Base-by-base conservation (phyloP, 768 basidiomycete genomes). In the Phylloporus sp. region DNA sequence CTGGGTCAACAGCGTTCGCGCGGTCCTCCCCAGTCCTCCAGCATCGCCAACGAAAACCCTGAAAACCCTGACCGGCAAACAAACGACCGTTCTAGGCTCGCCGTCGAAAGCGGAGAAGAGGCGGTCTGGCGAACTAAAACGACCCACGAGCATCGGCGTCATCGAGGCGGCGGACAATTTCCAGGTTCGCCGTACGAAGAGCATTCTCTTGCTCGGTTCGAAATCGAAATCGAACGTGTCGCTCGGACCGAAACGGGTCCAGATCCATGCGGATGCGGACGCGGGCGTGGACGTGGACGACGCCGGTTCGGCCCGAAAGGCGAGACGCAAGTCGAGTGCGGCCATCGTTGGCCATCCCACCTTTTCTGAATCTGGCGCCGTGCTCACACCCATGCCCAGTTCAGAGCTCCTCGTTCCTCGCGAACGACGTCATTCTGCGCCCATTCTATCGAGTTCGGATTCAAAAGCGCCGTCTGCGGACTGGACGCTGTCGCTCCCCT, bases 351-450 rank as follows among this genome's bases (percentile, higher is more conserved):
- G 53, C 1, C 50, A 44, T 26, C 40, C 48, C 9, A 20, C 26
- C 17, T 24, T 15, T 6, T 48, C 54, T n/a, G 24, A 28, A 9
- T 32, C 18, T 27, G 17, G 24, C 18, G 27, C 46, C 15, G 6
- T 7, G 10, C 23, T 32, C n/a, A 29, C 26, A 1, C 36, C 47
- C 27, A 27, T 46, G 44, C 28, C 42, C 24, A 54, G 52, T 24
- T 23, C 62, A 6, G 56, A 55, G 39, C 7, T 63, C 5, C 40
- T 60, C 7, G 53, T 65, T 9, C 60, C 35, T 5, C 55, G 63
- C 4, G 63, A 65, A 42, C 63, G 65, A 3, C 59, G 65, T 10
- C 64, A 64, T 36, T 65, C 64, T 2, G 61, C 65, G 3, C 64
- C 64, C 0, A 43, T 65, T 21, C 34, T 65, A 23, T 56, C 60